Evolutionary conservation across 2,329 filamentous ascomycete genomes (phyloP).

Genomic region (Gaeumannomyces sp.): DNA sequence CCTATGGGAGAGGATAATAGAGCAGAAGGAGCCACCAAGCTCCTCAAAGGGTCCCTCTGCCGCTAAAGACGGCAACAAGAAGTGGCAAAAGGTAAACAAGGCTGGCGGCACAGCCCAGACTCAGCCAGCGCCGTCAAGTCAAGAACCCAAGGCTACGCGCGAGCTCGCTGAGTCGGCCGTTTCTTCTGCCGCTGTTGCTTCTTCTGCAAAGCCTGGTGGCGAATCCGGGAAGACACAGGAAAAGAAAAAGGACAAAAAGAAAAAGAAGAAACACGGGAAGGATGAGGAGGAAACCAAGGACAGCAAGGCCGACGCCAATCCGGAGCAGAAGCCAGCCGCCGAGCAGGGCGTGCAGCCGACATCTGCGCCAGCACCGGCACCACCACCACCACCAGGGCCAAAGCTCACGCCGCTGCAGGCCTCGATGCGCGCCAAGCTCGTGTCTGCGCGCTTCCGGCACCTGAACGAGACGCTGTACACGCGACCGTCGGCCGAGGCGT

Average conservation of each 20-base stretch:
- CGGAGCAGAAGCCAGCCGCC: neutral
- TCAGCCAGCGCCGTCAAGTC: neutral
- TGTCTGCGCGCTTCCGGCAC: constrained; percentile 93
- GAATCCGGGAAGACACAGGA: constrained; percentile 22
- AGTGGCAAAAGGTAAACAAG: constrained; percentile 25
- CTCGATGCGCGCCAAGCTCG: constrained; percentile 89
- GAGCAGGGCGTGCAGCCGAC: neutral
- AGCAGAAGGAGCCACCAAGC: constrained; percentile 46
- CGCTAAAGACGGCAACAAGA: constrained; percentile 23
- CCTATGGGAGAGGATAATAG: constrained; percentile 74
- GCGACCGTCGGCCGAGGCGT: constrained; percentile 76
- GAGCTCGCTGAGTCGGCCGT: neutral
- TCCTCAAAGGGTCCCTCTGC: neutral
- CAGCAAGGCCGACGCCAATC: neutral
- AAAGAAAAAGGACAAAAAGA: constrained; percentile 25
- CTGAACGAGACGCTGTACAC: constrained; percentile 97
- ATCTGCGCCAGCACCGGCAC: constrained; percentile 5
- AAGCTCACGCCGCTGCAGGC: constrained; percentile 89
- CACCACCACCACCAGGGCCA: neutral
- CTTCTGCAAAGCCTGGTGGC: constrained; percentile 1
- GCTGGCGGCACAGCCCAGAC: constrained; percentile 18
- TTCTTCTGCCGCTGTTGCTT: neutral
- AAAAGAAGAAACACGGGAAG: constrained; percentile 23
- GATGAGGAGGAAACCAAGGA: neutral
- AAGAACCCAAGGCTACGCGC: neutral